These are phyloP conservation scores for Stenogyne calaminthoides DNA, from an alignment of 305 asterid genomes.

Conservation along the genomic window DNA sequence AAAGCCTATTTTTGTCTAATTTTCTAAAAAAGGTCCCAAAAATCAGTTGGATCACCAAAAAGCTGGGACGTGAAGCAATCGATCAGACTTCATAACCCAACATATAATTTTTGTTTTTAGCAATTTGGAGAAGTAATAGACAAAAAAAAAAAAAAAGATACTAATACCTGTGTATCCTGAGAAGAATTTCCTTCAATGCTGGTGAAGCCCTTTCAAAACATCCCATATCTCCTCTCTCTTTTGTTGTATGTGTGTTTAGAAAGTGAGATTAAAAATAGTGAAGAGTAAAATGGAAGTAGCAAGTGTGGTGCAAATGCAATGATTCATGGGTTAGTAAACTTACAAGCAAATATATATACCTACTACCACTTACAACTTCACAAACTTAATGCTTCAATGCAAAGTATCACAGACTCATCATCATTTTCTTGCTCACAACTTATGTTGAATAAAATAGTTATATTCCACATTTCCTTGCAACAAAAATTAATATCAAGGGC, in stretches of 20 bases:
- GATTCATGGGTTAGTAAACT: slow-evolving; percentile 43
- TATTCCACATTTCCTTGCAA: too few species aligned
- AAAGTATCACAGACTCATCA: slow-evolving; percentile 15
- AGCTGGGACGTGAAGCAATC: too few species aligned
- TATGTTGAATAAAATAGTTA: neutral
- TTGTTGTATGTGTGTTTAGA: slow-evolving; percentile 10
- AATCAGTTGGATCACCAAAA: too few species aligned
- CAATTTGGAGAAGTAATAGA: too few species aligned
- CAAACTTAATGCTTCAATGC: slow-evolving; percentile 29
- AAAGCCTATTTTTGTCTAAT: too few species aligned
- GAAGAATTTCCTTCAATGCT: slow-evolving; percentile 76
- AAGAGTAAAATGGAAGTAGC: slow-evolving; percentile 60
- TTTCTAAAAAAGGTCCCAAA: too few species aligned
- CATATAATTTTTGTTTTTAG: too few species aligned
- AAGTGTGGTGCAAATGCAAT: slow-evolving; percentile 38
- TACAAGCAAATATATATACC: slow-evolving; percentile 52
- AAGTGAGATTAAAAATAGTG: slow-evolving; percentile 4
- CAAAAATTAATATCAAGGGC: neutral
- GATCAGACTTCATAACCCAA: too few species aligned
- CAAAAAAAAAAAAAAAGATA: too few species aligned
- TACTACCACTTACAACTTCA: slow-evolving; percentile 14
- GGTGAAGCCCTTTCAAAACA: slow-evolving; percentile 88
- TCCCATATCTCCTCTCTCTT: slow-evolving; percentile 46
- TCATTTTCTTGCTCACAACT: slow-evolving; percentile 3
- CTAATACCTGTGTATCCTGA: slow-evolving; percentile 75